A percentile compares a stretch with the other conserved stretches of the same genome.
These are phyloP conservation scores for Calonectria pteridis DNA, from an alignment of 2,329 filamentous ascomycete species.

Conservation along the genomic window DNA sequence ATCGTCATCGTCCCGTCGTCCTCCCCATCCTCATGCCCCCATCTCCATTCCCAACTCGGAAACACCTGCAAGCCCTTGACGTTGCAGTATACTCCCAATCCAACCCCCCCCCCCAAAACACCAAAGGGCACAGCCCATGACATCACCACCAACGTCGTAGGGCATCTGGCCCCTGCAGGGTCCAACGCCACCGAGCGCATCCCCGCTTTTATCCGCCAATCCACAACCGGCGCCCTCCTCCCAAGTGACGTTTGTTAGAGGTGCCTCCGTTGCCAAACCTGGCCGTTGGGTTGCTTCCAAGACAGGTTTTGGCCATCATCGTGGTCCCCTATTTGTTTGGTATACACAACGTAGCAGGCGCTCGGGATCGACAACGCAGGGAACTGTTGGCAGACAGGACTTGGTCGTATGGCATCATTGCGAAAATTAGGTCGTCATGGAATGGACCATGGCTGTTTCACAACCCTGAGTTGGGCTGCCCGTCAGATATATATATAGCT, in stretches of 20 bases:
- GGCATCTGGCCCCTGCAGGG: slow-evolving; percentile 35
- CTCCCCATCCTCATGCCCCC: not conserved
- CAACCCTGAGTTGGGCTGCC: not conserved
- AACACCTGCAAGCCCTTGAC: not conserved
- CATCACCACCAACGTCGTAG: not conserved
- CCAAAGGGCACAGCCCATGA: not conserved
- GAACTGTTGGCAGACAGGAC: not conserved
- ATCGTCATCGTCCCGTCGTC: not conserved
- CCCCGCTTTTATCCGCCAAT: slow-evolving; percentile 35
- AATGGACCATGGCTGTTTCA: not conserved
- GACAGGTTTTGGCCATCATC: slow-evolving; percentile 19
- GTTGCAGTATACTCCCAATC: not conserved
- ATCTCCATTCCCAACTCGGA: not conserved
- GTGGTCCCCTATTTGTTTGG: not conserved
- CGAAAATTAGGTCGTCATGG: slow-evolving; percentile 16
- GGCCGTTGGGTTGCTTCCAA: not conserved
- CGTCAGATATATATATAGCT: slow-evolving; percentile 19
- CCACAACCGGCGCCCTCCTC: slow-evolving; percentile 2
- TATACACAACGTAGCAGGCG: not conserved
- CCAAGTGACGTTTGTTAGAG: slow-evolving; percentile 35
- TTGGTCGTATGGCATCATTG: slow-evolving; percentile 20
- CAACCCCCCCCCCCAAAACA: not conserved
- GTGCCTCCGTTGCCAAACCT: slow-evolving; percentile 3
- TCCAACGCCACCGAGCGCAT: not conserved
- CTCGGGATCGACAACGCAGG: slow-evolving; percentile 9